A percentile compares a stretch with the other conserved stretches of the same genome.
phyloP scores from a whole-genome alignment of 768 basidiomycete species.

The Xerocomellus amylosporus region DNA sequence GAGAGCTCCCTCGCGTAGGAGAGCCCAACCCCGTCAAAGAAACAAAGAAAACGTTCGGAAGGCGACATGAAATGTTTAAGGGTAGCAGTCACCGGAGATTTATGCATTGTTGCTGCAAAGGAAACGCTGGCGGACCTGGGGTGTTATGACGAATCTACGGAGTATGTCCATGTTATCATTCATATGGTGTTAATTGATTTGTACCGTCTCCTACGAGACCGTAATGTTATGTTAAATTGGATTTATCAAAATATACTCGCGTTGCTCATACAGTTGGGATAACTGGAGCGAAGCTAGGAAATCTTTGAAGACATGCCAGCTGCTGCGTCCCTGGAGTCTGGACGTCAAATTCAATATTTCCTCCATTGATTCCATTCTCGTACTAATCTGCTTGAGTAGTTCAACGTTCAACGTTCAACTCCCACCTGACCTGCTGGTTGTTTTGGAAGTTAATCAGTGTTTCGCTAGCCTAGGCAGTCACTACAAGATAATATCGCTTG shows the following conservation, averaged over 20 bases:
- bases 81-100: background rate
- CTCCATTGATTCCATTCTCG: too few species aligned
- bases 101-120: constrained; percentile 5
- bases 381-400: too few species aligned
- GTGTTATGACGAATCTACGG: constrained; percentile 13
- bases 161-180: constrained; percentile 28
- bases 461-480: too few species aligned
- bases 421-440: background rate
- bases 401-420: too few species aligned
- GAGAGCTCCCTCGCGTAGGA: background rate
- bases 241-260: constrained; percentile 7
- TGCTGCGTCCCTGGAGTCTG: too few species aligned
- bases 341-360: background rate
- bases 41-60: background rate
- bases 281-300: too few species aligned
- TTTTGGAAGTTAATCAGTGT: too few species aligned
- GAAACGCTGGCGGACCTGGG: background rate
- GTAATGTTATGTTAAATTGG: constrained; percentile 30
- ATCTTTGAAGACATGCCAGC: too few species aligned
- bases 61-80: background rate
- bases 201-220: constrained; percentile 26
- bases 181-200: constrained; percentile 32
- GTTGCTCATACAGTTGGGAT: background rate
- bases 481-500: too few species aligned
- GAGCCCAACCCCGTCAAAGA: background rate